These are phyloP conservation scores for Aspergillus chevalieri DNA, from an alignment of 2,329 filamentous ascomycete species.

Conservation along the genomic window DNA sequence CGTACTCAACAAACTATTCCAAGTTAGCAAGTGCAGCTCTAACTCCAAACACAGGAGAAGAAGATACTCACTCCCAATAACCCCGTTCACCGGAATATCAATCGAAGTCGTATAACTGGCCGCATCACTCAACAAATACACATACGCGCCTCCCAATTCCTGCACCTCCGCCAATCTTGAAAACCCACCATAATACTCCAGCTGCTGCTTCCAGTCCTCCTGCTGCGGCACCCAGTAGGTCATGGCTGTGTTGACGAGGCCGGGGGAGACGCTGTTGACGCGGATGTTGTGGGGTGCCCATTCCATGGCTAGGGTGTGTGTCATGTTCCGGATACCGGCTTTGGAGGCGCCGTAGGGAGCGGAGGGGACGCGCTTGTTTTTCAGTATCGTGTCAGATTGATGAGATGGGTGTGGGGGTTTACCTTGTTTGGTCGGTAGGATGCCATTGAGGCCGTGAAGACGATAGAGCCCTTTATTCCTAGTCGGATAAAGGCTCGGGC, in stretches of 20 bases:
- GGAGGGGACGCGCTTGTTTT: conserved; percentile 22
- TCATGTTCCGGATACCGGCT: conserved; percentile 41
- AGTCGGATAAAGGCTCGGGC: conserved; percentile 43
- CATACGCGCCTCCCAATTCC: conserved; percentile 47
- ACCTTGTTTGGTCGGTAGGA: conserved; percentile 42
- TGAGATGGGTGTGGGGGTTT: conserved; percentile 1
- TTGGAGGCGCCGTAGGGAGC: conserved; percentile 42
- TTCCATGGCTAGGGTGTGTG: conserved; percentile 56
- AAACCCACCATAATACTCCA: conserved; percentile 52
- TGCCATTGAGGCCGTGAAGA: conserved; percentile 41
- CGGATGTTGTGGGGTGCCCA: conserved; percentile 64
- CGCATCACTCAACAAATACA: conserved; percentile 43
- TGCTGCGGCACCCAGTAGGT: conserved; percentile 46
- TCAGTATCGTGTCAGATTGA: neutral
- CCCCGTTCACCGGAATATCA: conserved; percentile 45
- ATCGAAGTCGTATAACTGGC: conserved; percentile 46
- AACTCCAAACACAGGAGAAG: neutral
- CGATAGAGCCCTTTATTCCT: conserved; percentile 40
- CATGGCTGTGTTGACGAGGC: conserved; percentile 30
- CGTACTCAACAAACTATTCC: neutral
- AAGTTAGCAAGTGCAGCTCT: neutral
- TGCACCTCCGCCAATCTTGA: conserved; percentile 47
- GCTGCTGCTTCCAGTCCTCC: conserved; percentile 47
- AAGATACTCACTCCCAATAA: conserved; percentile 34
- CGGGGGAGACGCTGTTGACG: conserved; percentile 54